Percentiles rank a stretch among this genome's conserved stretches.
Evolutionary conservation across 768 basidiomycete genomes (phyloP).

Genomic region (Trametes cinnabarina): DNA sequence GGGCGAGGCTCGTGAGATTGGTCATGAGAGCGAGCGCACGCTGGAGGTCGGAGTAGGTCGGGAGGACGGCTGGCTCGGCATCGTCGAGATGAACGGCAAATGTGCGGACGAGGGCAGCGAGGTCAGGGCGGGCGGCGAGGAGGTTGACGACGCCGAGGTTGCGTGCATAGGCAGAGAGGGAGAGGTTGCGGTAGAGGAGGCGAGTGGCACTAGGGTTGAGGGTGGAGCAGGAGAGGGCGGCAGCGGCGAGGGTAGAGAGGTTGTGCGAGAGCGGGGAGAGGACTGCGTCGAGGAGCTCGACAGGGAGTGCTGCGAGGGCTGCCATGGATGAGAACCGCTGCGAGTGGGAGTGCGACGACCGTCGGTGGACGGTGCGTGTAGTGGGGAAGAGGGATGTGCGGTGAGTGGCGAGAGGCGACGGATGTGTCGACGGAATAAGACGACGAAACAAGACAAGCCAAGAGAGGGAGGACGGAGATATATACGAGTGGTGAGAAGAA

Average conservation of each 20-base stretch:
- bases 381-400: constrained; percentile 2
- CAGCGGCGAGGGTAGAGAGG: constrained; percentile 40
- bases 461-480: neutral
- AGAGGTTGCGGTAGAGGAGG: constrained; percentile 60
- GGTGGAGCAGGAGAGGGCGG: constrained; percentile 43
- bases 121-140: constrained; percentile 52
- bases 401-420: neutral
- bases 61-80: constrained; percentile 37
- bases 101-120: constrained; percentile 61
- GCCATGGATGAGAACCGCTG: constrained; percentile 39
- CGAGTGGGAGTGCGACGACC: constrained; percentile 16
- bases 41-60: constrained; percentile 45
- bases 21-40: constrained; percentile 60
- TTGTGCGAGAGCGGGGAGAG: constrained; percentile 34
- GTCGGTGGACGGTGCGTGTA: neutral
- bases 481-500: neutral
- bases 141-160: constrained; percentile 52
- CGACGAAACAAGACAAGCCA: neutral
- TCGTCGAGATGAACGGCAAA: constrained; percentile 56
- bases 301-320: constrained; percentile 46
- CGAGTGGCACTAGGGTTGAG: constrained; percentile 54
- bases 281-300: constrained; percentile 61
- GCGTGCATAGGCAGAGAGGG: constrained; percentile 41
- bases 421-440: constrained; percentile 4
- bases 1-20: constrained; percentile 53